These are phyloP conservation scores for Chenopodium formosanum DNA, from an alignment of 148 eudicot species.

Conservation along the genomic window DNA sequence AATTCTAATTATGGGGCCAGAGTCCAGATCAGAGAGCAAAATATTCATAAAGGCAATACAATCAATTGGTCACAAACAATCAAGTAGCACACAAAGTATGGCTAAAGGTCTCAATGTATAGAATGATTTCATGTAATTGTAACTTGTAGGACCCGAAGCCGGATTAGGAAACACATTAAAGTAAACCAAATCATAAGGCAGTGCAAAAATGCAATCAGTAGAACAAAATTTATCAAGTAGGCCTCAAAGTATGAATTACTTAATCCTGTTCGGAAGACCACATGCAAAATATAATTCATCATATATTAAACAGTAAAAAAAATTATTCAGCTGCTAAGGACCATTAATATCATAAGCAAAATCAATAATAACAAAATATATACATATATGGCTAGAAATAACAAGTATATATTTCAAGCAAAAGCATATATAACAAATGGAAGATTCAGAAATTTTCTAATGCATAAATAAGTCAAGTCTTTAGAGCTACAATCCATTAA, in stretches of 20 bases:
- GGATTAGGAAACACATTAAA: constrained; percentile 18
- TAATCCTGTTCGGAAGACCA: constrained; percentile 22
- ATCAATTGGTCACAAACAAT: constrained; percentile 20
- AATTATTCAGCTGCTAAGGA: constrained; percentile 14
- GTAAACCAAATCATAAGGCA: constrained; percentile 23
- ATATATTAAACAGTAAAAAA: constrained; percentile 7
- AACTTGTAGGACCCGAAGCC: constrained; percentile 19
- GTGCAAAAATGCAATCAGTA: not conserved
- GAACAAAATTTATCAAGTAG: constrained; percentile 15
- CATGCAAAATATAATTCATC: constrained; percentile 20
- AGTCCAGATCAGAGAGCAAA: constrained; percentile 13
- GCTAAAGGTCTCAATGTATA: constrained; percentile 22
- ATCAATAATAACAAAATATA: not conserved
- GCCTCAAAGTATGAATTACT: constrained; percentile 16
- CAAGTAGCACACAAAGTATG: constrained; percentile 17
- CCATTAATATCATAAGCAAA: not conserved
- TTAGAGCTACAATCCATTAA: not conserved
- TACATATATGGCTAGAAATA: not conserved
- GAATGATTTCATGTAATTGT: constrained; percentile 17
- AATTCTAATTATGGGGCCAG: constrained; percentile 17
- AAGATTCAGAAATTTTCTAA: too few relatives aligned
- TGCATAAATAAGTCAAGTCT: not conserved
- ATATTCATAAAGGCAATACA: constrained; percentile 15
- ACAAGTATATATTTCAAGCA: not conserved
- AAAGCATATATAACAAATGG: not conserved